phyloP scores from a whole-genome alignment of 169 alveolate species.

The Plasmodium inui region DNA sequence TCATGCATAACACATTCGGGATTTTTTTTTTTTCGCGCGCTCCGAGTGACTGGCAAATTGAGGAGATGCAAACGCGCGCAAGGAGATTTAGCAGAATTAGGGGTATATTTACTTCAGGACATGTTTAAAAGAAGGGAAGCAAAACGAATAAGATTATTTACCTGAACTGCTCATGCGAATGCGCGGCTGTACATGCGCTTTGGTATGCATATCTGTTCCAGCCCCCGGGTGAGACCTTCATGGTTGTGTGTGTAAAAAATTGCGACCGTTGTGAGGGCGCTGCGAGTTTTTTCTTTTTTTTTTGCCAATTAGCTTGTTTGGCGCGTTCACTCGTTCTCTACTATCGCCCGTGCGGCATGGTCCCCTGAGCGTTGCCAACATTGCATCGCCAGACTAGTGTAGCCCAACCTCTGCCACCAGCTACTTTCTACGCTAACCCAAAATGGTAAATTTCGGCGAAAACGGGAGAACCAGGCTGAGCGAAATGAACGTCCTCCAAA shows the following conservation, averaged over 20 bases:
- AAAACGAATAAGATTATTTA: not conserved
- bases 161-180: not conserved
- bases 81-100: not conserved
- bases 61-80: not conserved
- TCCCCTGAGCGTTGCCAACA: not conserved
- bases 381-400: not conserved
- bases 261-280: not conserved
- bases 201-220: not conserved
- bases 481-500: constrained; percentile 40
- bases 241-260: not conserved
- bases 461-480: constrained; percentile 14
- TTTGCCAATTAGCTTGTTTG: not conserved
- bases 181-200: not conserved
- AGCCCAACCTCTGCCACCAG: not conserved
- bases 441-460: constrained; percentile 9
- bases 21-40: not conserved
- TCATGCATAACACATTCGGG: not conserved
- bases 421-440: not conserved
- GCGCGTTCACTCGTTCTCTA: not conserved
- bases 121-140: not conserved
- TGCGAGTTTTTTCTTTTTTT: not conserved
- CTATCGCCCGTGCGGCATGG: not conserved
- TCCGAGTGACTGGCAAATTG: not conserved
- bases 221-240: not conserved
- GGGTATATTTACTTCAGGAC: not conserved